phyloP scores from a whole-genome alignment of 371 early-diverging fungal species.

The Nematocida parisii region DNA sequence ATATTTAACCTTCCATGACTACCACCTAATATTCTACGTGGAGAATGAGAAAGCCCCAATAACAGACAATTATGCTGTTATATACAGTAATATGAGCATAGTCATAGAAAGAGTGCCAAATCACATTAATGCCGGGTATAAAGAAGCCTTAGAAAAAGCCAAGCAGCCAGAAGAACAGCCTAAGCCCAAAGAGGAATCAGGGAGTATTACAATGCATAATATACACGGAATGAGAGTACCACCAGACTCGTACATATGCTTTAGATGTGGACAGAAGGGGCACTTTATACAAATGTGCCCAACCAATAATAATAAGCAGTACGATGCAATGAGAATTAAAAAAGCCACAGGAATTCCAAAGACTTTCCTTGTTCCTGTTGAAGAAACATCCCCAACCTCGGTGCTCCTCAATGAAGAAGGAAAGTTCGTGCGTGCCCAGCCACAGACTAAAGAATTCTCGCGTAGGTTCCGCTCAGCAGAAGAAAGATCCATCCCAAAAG shows the following conservation, averaged over 20 bases:
- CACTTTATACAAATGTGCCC: constrained; percentile 71
- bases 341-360: constrained; percentile 70
- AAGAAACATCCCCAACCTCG: constrained; percentile 49
- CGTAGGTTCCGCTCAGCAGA: constrained; percentile 39
- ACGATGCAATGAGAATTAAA: constrained; percentile 67
- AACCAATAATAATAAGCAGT: constrained; percentile 69
- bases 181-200: constrained; percentile 2
- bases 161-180: constrained; percentile 28
- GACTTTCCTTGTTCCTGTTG: constrained; percentile 66
- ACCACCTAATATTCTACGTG: constrained; percentile 69
- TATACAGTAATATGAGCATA: constrained; percentile 67
- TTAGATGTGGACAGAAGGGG: constrained; percentile 70
- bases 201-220: constrained; percentile 23
- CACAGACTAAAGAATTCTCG: constrained; percentile 69
- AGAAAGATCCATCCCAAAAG: constrained; percentile 43
- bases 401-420: constrained; percentile 67
- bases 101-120: constrained; percentile 68
- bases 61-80: constrained; percentile 65
- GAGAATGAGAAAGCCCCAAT: constrained; percentile 64
- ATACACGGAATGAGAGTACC: constrained; percentile 40
- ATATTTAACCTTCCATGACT: constrained; percentile 68
- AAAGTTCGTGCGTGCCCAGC: constrained; percentile 66
- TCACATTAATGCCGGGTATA: constrained; percentile 64
- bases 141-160: constrained; percentile 60
- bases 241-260: constrained; percentile 69